Evolutionary conservation across 2,329 filamentous ascomycete species (phyloP).

Genomic region (Exserohilum rostratum): DNA sequence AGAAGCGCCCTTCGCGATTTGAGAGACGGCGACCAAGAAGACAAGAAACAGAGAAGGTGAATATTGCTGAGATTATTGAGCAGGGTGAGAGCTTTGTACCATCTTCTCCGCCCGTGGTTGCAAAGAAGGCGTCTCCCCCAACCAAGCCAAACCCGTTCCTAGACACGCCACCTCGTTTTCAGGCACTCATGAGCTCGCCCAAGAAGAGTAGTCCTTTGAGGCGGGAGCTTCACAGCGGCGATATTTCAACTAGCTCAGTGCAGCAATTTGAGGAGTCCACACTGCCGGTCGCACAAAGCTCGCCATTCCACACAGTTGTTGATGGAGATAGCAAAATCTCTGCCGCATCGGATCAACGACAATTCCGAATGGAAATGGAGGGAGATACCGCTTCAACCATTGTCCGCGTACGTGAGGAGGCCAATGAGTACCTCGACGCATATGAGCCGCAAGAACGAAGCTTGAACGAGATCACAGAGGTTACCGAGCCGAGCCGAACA

Average conservation of each 20-base stretch:
- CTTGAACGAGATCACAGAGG: slow-evolving; percentile 42
- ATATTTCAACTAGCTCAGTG: slow-evolving; percentile 30
- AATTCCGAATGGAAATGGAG: slow-evolving; percentile 41
- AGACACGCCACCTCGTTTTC: slow-evolving; percentile 40
- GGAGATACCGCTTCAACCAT: slow-evolving; percentile 35
- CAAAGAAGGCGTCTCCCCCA: slow-evolving; percentile 19
- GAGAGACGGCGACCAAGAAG: slow-evolving; percentile 31
- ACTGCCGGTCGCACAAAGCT: slow-evolving; percentile 40
- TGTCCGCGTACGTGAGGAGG: slow-evolving; percentile 40
- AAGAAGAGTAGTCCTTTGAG: slow-evolving; percentile 45
- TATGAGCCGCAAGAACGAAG: slow-evolving; percentile 42
- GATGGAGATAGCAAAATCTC: slow-evolving; percentile 35
- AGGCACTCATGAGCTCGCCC: slow-evolving; percentile 33
- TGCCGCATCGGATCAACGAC: slow-evolving; percentile 40
- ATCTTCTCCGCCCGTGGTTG: slow-evolving; percentile 33
- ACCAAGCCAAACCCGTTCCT: slow-evolving; percentile 39
- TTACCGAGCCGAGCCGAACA: slow-evolving; percentile 42
- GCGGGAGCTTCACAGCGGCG: slow-evolving; percentile 35
- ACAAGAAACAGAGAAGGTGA: slow-evolving; percentile 34
- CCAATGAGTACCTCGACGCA: slow-evolving; percentile 41
- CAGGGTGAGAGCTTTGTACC: slow-evolving; percentile 41
- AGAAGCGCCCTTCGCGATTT: slow-evolving; percentile 21
- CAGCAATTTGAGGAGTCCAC: slow-evolving; percentile 35
- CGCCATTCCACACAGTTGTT: slow-evolving; percentile 40
- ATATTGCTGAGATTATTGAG: slow-evolving; percentile 40